Evolutionary conservation across 2,329 filamentous ascomycete species (phyloP).

Genomic region (Sporothrix brunneoviolacea): DNA sequence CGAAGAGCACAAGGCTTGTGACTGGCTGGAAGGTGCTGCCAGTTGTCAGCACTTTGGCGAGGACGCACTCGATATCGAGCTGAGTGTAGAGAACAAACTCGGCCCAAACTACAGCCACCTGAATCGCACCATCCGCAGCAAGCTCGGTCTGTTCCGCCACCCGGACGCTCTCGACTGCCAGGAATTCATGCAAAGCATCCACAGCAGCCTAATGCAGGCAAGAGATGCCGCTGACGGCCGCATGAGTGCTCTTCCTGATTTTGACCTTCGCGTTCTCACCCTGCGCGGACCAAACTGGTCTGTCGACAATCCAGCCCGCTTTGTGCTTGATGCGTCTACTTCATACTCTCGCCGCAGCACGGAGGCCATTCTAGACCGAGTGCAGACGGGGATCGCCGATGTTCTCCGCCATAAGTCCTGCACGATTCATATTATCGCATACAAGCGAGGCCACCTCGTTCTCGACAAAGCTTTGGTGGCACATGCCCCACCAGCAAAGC

Average conservation of each 20-base stretch:
- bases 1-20: conserved; percentile 31
- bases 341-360: conserved; percentile 39
- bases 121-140: conserved; percentile 36
- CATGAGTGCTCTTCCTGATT: conserved; percentile 38
- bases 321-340: conserved; percentile 35
- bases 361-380: conserved; percentile 43
- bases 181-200: conserved; percentile 36
- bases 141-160: conserved; percentile 39
- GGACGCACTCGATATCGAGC: conserved; percentile 38
- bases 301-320: conserved; percentile 38
- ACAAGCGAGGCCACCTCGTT: conserved; percentile 48
- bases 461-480: conserved; percentile 43
- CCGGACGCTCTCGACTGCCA: conserved; percentile 36
- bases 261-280: conserved; percentile 42
- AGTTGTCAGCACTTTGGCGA: conserved; percentile 35
- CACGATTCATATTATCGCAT: conserved; percentile 39
- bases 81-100: conserved; percentile 43
- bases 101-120: conserved; percentile 42
- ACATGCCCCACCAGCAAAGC: conserved; percentile 27
- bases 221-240: conserved; percentile 36
- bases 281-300: conserved; percentile 41
- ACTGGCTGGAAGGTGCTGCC: conserved; percentile 29
- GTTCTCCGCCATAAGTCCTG: conserved; percentile 41
- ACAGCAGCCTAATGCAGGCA: conserved; percentile 30
- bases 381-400: conserved; percentile 44